phyloP scores from a whole-genome alignment of 306 rosid genomes.

The Dalbergia cochinchinensis region DNA sequence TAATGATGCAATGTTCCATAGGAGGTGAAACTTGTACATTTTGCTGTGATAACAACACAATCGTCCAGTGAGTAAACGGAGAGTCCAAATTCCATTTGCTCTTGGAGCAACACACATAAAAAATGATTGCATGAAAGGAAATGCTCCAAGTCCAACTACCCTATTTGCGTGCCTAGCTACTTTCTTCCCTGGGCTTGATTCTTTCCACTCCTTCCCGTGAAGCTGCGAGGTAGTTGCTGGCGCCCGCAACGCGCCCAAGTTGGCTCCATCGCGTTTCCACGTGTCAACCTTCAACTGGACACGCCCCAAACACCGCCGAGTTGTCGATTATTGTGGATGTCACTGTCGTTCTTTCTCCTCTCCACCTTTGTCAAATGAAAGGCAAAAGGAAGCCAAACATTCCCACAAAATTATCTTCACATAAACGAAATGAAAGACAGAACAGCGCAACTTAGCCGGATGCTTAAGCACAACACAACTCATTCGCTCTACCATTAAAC shows the following conservation, averaged over 20 bases:
- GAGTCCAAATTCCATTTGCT: background rate
- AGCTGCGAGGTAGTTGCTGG: conserved; percentile 39
- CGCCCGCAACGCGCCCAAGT: background rate
- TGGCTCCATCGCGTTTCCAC: background rate
- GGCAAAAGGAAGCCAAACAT: background rate
- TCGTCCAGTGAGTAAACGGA: background rate
- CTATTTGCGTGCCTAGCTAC: too few species aligned
- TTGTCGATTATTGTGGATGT: background rate
- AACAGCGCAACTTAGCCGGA: conserved; percentile 15
- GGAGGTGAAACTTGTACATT: background rate
- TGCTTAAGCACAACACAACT: conserved; percentile 2
- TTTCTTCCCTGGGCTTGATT: too few species aligned
- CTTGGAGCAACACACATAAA: background rate
- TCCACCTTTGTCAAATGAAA: background rate
- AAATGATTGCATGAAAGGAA: background rate
- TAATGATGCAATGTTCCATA: background rate
- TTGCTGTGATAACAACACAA: background rate
- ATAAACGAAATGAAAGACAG: background rate
- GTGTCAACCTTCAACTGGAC: background rate
- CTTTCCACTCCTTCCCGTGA: background rate
- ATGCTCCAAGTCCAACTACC: background rate
- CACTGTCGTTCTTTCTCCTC: background rate
- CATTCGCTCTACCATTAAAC: background rate
- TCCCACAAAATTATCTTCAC: conserved; percentile 9
- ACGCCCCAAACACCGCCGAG: background rate